phyloP scores from a whole-genome alignment of 768 basidiomycete species.

The Gloeopeniophorella convolvens region DNA sequence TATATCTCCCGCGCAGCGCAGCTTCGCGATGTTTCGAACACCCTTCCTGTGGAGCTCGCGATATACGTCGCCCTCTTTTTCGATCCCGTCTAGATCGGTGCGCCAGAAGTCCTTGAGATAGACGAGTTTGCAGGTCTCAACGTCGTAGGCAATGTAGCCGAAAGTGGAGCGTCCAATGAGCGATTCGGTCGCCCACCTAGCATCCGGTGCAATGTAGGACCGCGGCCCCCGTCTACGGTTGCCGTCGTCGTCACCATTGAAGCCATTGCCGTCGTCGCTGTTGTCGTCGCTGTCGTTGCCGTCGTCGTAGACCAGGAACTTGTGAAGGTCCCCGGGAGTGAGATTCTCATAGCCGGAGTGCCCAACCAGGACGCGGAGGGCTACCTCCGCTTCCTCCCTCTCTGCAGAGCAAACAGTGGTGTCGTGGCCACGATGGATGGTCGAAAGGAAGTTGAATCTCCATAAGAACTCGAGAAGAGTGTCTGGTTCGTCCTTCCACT shows the following conservation, averaged over 20 bases:
- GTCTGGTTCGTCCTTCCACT: background rate
- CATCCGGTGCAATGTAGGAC: background rate
- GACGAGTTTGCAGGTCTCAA: background rate
- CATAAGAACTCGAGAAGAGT: background rate
- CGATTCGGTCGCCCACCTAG: background rate
- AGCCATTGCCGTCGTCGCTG: too few relatives aligned
- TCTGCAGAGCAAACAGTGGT: background rate
- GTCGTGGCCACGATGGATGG: background rate
- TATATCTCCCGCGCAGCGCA: background rate
- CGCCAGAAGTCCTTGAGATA: slow-evolving; percentile 5
- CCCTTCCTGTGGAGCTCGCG: background rate
- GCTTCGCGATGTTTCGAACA: background rate
- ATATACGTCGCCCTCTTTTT: background rate
- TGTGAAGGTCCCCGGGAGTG: too few relatives aligned
- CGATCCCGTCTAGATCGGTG: background rate
- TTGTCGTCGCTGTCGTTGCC: too few relatives aligned
- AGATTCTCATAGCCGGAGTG: too few relatives aligned
- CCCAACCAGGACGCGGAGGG: too few relatives aligned
- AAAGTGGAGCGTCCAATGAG: background rate
- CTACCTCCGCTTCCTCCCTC: background rate
- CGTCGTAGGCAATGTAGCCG: background rate
- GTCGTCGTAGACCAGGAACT: background rate
- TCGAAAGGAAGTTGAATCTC: background rate
- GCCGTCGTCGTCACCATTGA: too few relatives aligned
- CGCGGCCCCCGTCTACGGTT: too few relatives aligned